These are phyloP conservation scores for Samsoniella hepiali DNA, from an alignment of 2,329 filamentous ascomycete species.

Conservation along the genomic window DNA sequence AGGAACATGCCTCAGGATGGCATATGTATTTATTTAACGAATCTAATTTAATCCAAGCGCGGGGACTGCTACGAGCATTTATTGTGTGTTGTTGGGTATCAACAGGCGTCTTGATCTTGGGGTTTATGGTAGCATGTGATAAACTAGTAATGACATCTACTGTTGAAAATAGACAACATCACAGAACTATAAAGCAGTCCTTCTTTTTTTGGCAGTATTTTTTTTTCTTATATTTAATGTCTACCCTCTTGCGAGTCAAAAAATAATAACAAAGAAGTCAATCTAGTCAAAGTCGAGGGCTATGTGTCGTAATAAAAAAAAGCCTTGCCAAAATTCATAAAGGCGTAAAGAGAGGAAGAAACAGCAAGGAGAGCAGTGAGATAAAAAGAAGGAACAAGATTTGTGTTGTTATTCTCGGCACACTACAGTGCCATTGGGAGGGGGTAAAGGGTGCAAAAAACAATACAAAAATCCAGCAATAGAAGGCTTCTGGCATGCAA, in stretches of 20 bases:
- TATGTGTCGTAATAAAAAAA: constrained; percentile 9
- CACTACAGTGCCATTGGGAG: neutral
- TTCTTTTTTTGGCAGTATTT: neutral
- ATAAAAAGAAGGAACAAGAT: neutral
- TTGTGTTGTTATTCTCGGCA: neutral
- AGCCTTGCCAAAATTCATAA: constrained; percentile 9
- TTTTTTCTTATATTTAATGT: constrained; percentile 5
- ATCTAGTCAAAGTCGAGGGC: constrained; percentile 10
- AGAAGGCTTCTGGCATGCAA: neutral
- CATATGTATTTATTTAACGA: neutral
- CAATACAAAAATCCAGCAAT: constrained; percentile 2
- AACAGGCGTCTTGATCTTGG: neutral
- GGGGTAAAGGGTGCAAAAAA: neutral
- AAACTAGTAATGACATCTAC: neutral
- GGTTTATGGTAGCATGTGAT: neutral
- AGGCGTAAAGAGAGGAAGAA: neutral
- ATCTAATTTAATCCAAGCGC: neutral
- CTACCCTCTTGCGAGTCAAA: constrained; percentile 9
- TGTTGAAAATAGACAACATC: neutral
- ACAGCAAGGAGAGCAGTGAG: neutral
- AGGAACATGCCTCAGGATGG: neutral
- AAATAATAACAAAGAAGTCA: neutral
- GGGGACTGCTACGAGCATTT: too few species aligned
- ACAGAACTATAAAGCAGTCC: neutral
- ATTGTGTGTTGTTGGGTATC: neutral